These are phyloP conservation scores for Colletotrichum orbiculare DNA, from an alignment of 2,329 filamentous ascomycete species.

Conservation along the genomic window DNA sequence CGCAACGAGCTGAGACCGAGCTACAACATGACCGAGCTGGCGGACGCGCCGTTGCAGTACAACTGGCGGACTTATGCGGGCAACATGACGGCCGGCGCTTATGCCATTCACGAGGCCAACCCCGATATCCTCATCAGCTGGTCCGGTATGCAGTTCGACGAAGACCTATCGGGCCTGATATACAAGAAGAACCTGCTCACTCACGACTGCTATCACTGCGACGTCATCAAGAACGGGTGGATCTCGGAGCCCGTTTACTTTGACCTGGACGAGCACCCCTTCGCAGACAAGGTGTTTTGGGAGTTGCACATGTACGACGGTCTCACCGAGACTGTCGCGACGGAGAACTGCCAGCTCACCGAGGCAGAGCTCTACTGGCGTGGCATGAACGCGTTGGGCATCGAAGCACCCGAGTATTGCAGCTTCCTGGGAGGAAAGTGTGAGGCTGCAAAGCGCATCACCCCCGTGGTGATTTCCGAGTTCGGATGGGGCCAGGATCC, in stretches of 20 bases:
- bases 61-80: constrained; percentile 67
- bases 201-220: constrained; percentile 42
- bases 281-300: constrained; percentile 59
- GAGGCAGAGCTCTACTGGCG: constrained; percentile 59
- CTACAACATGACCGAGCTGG: constrained; percentile 49
- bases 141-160: constrained; percentile 68
- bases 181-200: constrained; percentile 53
- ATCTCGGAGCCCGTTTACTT: constrained; percentile 51
- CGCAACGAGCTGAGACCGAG: constrained; percentile 66
- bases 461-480: constrained; percentile 58
- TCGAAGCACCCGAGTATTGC: constrained; percentile 54
- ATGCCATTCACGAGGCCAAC: constrained; percentile 62
- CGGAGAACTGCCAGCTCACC: constrained; percentile 58
- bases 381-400: constrained; percentile 58
- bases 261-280: constrained; percentile 55
- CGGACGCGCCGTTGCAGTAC: constrained; percentile 52
- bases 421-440: constrained; percentile 50
- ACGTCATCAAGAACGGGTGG: neutral
- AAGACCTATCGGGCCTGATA: constrained; percentile 62
- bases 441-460: constrained; percentile 49
- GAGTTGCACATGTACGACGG: constrained; percentile 48
- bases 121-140: constrained; percentile 64
- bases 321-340: constrained; percentile 52
- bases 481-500: constrained; percentile 50
- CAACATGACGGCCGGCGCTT: constrained; percentile 58